Evolutionary conservation across 148 eudicot genomes (phyloP).

Genomic region (Chenopodium quinoa): DNA sequence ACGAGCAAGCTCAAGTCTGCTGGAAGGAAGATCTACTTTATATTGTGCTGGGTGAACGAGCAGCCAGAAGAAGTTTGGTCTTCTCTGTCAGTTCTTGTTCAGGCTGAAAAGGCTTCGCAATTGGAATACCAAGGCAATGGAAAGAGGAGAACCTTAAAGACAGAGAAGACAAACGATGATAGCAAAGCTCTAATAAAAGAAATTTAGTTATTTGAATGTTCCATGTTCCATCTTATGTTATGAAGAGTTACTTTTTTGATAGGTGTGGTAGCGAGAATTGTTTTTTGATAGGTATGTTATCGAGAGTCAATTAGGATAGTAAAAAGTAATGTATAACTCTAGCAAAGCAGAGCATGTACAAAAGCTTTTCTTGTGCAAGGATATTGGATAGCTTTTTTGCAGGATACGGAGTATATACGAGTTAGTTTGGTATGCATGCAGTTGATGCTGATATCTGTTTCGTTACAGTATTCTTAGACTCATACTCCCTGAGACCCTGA

Average conservation of each 20-base stretch:
- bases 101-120: slow-evolving; percentile 55
- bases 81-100: slow-evolving; percentile 51
- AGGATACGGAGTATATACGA: too few species aligned
- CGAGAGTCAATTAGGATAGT: not conserved
- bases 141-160: slow-evolving; percentile 23
- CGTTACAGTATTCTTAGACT: too few species aligned
- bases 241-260: too few species aligned
- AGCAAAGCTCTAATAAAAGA: slow-evolving; percentile 66
- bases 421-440: not conserved
- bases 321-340: not conserved
- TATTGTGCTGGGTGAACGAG: slow-evolving; percentile 89
- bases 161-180: slow-evolving; percentile 24
- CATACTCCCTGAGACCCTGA: too few species aligned
- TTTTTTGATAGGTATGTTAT: not conserved
- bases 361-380: not conserved
- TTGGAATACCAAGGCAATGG: slow-evolving; percentile 42
- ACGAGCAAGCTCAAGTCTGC: slow-evolving; percentile 64
- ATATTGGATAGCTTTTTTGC: too few species aligned
- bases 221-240: too few species aligned
- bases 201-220: slow-evolving; percentile 10
- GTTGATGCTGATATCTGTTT: too few species aligned
- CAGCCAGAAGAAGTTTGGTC: slow-evolving; percentile 70
- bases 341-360: not conserved
- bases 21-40: slow-evolving; percentile 65
- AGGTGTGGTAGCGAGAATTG: too few species aligned